These are phyloP conservation scores for Globisporangium abappressorium DNA, from an alignment of 352 stramenopile species.

Conservation along the genomic window DNA sequence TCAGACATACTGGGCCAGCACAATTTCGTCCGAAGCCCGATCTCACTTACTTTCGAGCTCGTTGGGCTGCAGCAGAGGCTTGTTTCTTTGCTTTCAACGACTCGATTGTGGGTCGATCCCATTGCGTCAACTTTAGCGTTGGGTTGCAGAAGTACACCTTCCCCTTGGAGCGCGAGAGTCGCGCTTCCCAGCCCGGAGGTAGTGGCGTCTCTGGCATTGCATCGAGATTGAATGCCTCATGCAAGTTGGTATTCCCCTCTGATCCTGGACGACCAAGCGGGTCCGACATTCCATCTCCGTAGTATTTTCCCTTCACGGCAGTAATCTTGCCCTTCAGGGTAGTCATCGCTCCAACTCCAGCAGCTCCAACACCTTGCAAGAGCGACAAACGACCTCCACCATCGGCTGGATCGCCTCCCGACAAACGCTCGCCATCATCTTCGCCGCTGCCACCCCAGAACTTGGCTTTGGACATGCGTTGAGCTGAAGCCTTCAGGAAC, in stretches of 20 bases:
- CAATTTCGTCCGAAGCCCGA: neutral
- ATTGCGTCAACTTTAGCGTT: slow-evolving; percentile 68
- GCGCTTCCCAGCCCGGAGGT: slow-evolving; percentile 74
- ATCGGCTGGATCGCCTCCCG: slow-evolving; percentile 44
- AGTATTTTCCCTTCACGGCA: slow-evolving; percentile 84
- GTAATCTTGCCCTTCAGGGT: slow-evolving; percentile 67
- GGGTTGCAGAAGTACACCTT: slow-evolving; percentile 88
- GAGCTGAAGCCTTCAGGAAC: slow-evolving; percentile 73
- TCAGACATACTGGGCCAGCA: neutral
- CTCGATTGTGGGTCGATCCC: slow-evolving; percentile 76
- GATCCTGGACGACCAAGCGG: slow-evolving; percentile 8
- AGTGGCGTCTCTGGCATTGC: slow-evolving; percentile 51
- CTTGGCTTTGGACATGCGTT: slow-evolving; percentile 56
- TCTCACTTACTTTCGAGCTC: slow-evolving; percentile 29
- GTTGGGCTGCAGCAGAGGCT: slow-evolving; percentile 37
- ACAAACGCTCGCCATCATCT: slow-evolving; percentile 46
- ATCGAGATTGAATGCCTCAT: slow-evolving; percentile 71
- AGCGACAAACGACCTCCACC: slow-evolving; percentile 50
- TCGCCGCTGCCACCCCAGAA: slow-evolving; percentile 53
- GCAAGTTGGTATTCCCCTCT: slow-evolving; percentile 7
- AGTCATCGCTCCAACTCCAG: slow-evolving; percentile 59
- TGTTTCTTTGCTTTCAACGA: slow-evolving; percentile 60
- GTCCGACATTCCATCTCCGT: slow-evolving; percentile 25
- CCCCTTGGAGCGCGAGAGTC: slow-evolving; percentile 78
- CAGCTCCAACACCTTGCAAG: slow-evolving; percentile 61